Evolutionary conservation across 768 basidiomycete genomes (phyloP).

Genomic region (Suillus paluster): DNA sequence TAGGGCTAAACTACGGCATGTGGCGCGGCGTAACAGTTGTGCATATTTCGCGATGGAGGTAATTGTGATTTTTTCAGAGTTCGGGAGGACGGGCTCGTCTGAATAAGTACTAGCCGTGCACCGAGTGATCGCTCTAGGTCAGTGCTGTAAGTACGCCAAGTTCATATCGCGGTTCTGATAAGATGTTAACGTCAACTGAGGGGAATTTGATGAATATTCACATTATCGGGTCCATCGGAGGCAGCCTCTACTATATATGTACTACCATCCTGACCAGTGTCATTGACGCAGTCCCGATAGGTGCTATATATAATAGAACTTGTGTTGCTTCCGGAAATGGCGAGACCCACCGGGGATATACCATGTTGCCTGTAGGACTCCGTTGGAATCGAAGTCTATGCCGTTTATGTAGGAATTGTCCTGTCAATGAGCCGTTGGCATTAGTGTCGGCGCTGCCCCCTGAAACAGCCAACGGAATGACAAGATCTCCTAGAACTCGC

Average conservation of each 20-base stretch:
- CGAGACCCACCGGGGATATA: slow-evolving; percentile 17
- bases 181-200: neutral
- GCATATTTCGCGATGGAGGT: slow-evolving; percentile 43
- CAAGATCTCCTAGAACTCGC: neutral
- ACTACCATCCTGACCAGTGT: slow-evolving; percentile 31
- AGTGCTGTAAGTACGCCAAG: slow-evolving; percentile 32
- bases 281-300: slow-evolving; percentile 39
- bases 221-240: neutral
- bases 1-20: too few species aligned
- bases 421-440: slow-evolving; percentile 29
- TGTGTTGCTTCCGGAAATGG: neutral
- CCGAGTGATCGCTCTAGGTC: slow-evolving; percentile 37
- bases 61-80: slow-evolving; percentile 39
- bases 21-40: slow-evolving; percentile 13
- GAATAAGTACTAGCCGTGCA: slow-evolving; percentile 23
- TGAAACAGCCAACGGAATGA: too few species aligned
- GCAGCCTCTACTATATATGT: neutral
- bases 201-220: neutral
- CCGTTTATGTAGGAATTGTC: slow-evolving; percentile 42
- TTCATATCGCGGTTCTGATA: slow-evolving; percentile 6
- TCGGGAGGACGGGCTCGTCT: slow-evolving; percentile 33
- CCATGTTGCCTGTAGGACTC: slow-evolving; percentile 38
- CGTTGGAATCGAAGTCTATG: slow-evolving; percentile 37
- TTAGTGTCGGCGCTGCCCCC: slow-evolving; percentile 18
- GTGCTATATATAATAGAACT: neutral